Base-by-base conservation (phyloP, 345 rosid species). In the Camelina hispida region DNA sequence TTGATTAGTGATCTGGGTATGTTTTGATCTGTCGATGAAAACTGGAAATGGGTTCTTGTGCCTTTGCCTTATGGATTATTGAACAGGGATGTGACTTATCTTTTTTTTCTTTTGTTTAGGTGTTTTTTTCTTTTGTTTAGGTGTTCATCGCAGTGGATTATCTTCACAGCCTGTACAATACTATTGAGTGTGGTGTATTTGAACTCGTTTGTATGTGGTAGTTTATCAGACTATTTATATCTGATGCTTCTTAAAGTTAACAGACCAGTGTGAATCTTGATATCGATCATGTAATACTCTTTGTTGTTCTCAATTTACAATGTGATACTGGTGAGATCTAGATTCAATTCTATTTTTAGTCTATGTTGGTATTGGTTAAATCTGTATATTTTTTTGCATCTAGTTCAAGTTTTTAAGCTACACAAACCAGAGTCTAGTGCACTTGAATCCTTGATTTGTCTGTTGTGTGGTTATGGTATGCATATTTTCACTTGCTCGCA, bases 61-160 rank as follows among this genome's bases (percentile, higher is more conserved):
- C 40, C 37, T 34, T 37, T 62, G 42, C 18, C 23, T 13, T 59
- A 2, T 59, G 22, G 25, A 32, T 14, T 63, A 52, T 72, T 72
- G 55, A 63, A 58, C 38, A 53, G 38, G 7, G 25, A 17, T 75
- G 53, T 46, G 38, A 46, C 48, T n/a, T 55, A 15, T 54, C 25
- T 10, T 28, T 65, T 22, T 32, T 38, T 70, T 73, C 10, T 74
- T 62, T 22, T 55, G 28, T 9, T 76, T 83, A 94, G 98, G 97
- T 47, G 87, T 91, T n/a, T n/a, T n/a, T n/a, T n/a, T n/a, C n/a
- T n/a, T n/a, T n/a, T n/a, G n/a, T n/a, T n/a, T n/a, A n/a, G n/a
- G n/a, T n/a, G n/a, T n/a, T n/a, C n/a, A n/a, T n/a, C n/a, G 52
- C 86, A 94, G 83, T 94, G 83, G 98, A 94, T 82, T 87, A 73